Base-by-base conservation (phyloP, 768 basidiomycete species). In the Kwoniella sp. region DNA sequence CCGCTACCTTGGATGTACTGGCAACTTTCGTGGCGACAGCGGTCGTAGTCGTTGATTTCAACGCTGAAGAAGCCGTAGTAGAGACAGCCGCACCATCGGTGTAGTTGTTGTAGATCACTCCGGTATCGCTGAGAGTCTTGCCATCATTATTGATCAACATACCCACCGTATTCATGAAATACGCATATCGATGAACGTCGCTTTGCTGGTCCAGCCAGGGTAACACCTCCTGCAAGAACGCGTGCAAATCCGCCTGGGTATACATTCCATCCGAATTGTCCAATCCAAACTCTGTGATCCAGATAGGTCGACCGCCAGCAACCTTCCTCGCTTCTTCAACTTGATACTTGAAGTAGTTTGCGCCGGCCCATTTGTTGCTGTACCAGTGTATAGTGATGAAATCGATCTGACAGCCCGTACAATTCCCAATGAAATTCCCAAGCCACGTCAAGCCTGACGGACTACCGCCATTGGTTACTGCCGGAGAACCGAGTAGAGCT, bases 331-430 rank as follows among this genome's bases (percentile, higher is more conserved):
- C 51, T 29, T 25, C 26, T 19, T 52, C 26, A 17, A 52, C 51
- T 27, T 52, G 51, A 9, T 25, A 52, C 27, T 27, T 52, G 51
- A 52, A 29, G 29, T 52, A 52, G 19, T 8, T 52, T 17, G 51
- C 51, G 3, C 51, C 51, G 17, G 51, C 51, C 51, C 51, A 52
- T 26, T 52, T 25, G 51, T 52, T 52, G 26, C 26, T 27, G 27
- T 52, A 52, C 51, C 51, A 52, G 27, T 52, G 51, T 29, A 52
- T 27, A n/a, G 12, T 30, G 51, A 52, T 30, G 26, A 52, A 52
- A 30, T 52, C 51, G 27, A 52, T 52, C 27, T 25, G 25, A 29
- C 51, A 52, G 24, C 51, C 51, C 3, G 51, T 52, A n/a, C 51
- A 52, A 19, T 52, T 52, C 19, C 51, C 51, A 5, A 52, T 52